Evolutionary conservation across 2,329 filamentous ascomycete genomes (phyloP), one percentile per base, ranked within the genome.

Genomic region (Botrytis aclada): DNA sequence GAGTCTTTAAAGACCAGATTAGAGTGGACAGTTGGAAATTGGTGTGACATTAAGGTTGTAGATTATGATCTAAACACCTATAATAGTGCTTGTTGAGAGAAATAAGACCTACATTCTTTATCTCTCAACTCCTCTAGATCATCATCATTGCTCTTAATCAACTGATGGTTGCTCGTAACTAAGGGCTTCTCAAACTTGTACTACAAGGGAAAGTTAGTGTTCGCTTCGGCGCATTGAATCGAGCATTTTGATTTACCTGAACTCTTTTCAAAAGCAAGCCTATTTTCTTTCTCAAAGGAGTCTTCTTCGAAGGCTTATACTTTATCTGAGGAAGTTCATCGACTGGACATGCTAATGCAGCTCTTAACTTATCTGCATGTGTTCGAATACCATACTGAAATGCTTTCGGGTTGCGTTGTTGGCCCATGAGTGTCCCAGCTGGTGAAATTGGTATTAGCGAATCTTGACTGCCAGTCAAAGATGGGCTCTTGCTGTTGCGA

Each of bases 401-500:
- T 3, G n/a, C 37, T 56, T 51, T 69, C 14, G 3, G 25, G 37
- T 10, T 32, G 20, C 65, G n/a, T 18, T 41, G 37, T 56, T 56
- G 47, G 7, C 39, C 47, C 2, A 5, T 14, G 32, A 43, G n/a
- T 25, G 25, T 56, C 32, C 37, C 39, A 3, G 18, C 29, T 3
- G 65, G 25, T 12, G 65, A 56, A 12, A 22, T 16, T 32, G 37
- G 34, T 69, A 69, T 56, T 7, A 69, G 18, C n/a, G 65, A 69
- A 69, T 56, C 65, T 69, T 69, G 65, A 5, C 65, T 69, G n/a
- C 65, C 65, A 41, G 47, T 41, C 47, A 69, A 41, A 43, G 37
- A 56, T 56, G 37, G 18, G 20, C 65, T 56, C 18, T 56, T 56
- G 37, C 47, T 32, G 1, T 56, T 18, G 43, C 29, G 47, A 7